Percentiles rank a stretch among this genome's conserved stretches.
Conservation (phyloP, 768 basidiomycete genomes). For the Grammothele lineata region DNA sequence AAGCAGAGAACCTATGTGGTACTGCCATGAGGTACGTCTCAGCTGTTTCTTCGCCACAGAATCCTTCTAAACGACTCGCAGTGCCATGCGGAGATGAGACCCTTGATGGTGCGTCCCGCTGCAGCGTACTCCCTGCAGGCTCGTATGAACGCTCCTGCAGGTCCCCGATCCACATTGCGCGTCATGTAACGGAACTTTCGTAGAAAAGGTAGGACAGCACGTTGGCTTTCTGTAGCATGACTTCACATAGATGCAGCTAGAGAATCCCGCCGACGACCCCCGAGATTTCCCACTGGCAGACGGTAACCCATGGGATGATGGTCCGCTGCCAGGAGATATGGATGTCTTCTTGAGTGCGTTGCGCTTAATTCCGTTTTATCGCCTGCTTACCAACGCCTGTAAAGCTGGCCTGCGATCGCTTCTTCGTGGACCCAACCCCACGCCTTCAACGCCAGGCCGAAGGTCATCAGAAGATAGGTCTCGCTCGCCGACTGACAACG, state of each 20-base stretch:
- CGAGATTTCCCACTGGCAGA: slow-evolving; percentile 50
- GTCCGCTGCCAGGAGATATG: slow-evolving; percentile 24
- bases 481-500: background rate
- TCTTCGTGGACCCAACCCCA: slow-evolving; percentile 5
- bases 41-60: slow-evolving; percentile 3
- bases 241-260: slow-evolving; percentile 46
- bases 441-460: background rate
- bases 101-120: slow-evolving; percentile 61
- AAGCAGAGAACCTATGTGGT: slow-evolving; percentile 72
- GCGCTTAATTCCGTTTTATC: background rate
- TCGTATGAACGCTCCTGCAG: slow-evolving; percentile 34
- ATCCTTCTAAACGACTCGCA: slow-evolving; percentile 25
- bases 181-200: slow-evolving; percentile 76
- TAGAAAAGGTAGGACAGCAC: slow-evolving; percentile 60
- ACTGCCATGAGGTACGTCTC: slow-evolving; percentile 58
- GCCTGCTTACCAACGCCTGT: background rate
- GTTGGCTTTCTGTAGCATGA: background rate
- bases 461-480: slow-evolving; percentile 1
- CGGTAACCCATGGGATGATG: slow-evolving; percentile 23
- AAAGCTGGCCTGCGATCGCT: slow-evolving; percentile 19
- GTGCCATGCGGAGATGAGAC: slow-evolving; percentile 89
- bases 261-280: slow-evolving; percentile 72
- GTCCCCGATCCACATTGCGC: slow-evolving; percentile 81
- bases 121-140: slow-evolving; percentile 3
- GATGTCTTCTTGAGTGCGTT: slow-evolving; percentile 47